Conservation (phyloP, 345 rosid genomes). For the Lepidium sativum region DNA sequence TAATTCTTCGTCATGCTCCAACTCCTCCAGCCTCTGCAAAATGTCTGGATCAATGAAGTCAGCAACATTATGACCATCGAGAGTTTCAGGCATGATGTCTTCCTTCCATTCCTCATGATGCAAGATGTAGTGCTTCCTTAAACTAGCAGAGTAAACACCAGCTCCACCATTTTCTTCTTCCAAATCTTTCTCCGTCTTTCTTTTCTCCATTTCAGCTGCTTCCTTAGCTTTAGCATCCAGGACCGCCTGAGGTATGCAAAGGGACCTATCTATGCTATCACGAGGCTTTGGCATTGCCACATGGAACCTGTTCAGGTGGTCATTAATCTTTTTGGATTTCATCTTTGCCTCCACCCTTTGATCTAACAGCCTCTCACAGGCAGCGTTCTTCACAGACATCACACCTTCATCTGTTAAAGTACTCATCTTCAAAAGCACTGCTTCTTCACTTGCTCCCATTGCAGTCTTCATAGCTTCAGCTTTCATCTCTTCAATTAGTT, state of each 20-base stretch:
- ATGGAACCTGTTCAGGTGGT: constrained; percentile 79
- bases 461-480: constrained; percentile 74
- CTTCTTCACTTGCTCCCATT: constrained; percentile 48
- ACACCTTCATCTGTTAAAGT: constrained; percentile 79
- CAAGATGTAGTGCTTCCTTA: constrained; percentile 75
- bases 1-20: constrained; percentile 68
- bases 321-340: constrained; percentile 93
- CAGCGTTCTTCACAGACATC: constrained; percentile 78
- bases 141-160: constrained; percentile 84
- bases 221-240: constrained; percentile 62
- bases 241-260: constrained; percentile 73
- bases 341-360: constrained; percentile 88
- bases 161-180: constrained; percentile 95
- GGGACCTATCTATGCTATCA: constrained; percentile 59
- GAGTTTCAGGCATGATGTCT: constrained; percentile 84
- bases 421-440: constrained; percentile 77
- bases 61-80: constrained; percentile 87
- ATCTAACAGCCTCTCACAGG: constrained; percentile 77
- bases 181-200: constrained; percentile 80
- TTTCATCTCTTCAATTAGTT: constrained; percentile 72
- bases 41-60: constrained; percentile 91
- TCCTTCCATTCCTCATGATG: constrained; percentile 84
- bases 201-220: constrained; percentile 51
- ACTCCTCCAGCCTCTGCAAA: constrained; percentile 66
- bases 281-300: constrained; percentile 85